Conservation (phyloP, 768 basidiomycete species). For the Sporobolomyces roseus region DNA sequence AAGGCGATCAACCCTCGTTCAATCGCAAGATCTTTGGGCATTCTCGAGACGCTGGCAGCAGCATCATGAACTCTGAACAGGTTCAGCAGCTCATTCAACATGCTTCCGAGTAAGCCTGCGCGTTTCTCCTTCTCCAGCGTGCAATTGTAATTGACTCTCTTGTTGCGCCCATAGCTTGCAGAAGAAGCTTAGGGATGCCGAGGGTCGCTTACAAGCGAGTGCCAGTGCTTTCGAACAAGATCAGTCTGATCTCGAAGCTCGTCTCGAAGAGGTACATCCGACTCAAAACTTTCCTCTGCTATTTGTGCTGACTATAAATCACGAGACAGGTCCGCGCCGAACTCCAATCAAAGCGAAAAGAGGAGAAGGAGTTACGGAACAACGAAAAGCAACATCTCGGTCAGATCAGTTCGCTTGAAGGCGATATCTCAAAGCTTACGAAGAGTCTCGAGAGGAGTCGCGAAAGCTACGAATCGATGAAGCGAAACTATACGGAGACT, state of each 20-base stretch:
- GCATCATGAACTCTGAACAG: slow-evolving; percentile 13
- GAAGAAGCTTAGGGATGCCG: slow-evolving; percentile 41
- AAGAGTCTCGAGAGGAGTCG: slow-evolving; percentile 70
- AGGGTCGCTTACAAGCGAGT: slow-evolving; percentile 25
- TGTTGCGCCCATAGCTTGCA: slow-evolving; percentile 11
- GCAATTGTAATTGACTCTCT: neutral
- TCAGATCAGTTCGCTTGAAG: slow-evolving; percentile 68
- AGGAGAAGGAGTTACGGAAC: slow-evolving; percentile 83
- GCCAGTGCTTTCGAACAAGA: slow-evolving; percentile 34
- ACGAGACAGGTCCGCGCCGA: slow-evolving; percentile 61
- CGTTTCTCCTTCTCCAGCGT: neutral
- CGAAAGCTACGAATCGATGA: slow-evolving; percentile 56
- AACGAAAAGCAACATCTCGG: slow-evolving; percentile 75
- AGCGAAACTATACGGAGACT: slow-evolving; percentile 69
- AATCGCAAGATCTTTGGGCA: neutral
- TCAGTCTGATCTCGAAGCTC: slow-evolving; percentile 35
- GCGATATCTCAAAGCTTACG: slow-evolving; percentile 71
- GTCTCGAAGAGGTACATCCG: slow-evolving; percentile 31
- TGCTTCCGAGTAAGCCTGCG: slow-evolving; percentile 17
- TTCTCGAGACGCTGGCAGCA: slow-evolving; percentile 4
- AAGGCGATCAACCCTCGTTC: slow-evolving; percentile 10
- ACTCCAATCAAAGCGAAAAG: slow-evolving; percentile 71
- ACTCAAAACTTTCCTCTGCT: neutral
- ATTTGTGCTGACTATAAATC: neutral
- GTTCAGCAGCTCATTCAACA: slow-evolving; percentile 26